phyloP scores from a whole-genome alignment of 257 asterid species.

The Lycium barbarum region DNA sequence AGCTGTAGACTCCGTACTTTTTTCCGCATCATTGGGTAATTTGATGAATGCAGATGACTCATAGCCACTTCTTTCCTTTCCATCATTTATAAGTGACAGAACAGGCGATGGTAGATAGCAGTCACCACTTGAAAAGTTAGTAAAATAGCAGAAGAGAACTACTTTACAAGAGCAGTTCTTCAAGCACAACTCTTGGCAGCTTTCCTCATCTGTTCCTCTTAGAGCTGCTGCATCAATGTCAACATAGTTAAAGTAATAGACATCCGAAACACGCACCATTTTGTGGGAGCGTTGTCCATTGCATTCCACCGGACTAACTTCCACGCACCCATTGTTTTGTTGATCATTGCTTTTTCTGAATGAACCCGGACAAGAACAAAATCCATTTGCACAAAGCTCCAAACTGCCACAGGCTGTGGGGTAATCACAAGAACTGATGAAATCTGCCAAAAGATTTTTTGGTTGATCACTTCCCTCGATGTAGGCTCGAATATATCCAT shows the following conservation, averaged over 20 bases:
- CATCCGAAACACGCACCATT: conserved; percentile 41
- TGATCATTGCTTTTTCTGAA: conserved; percentile 36
- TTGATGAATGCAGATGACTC: conserved; percentile 36
- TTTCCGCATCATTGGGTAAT: conserved; percentile 29
- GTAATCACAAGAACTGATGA: conserved; percentile 38
- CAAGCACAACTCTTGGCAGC: conserved; percentile 49
- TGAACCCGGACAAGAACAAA: conserved; percentile 49
- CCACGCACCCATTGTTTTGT: conserved; percentile 53
- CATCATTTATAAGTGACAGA: conserved; percentile 45
- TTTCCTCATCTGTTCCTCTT: conserved; percentile 23
- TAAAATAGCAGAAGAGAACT: conserved; percentile 43
- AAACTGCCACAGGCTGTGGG: conserved; percentile 53
- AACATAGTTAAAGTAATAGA: conserved; percentile 40
- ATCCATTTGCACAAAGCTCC: conserved; percentile 48
- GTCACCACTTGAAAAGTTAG: conserved; percentile 34
- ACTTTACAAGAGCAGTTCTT: conserved; percentile 54
- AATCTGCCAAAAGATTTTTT: conserved; percentile 36
- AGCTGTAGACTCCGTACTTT: not conserved
- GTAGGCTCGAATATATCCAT: conserved; percentile 50
- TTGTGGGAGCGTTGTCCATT: conserved; percentile 37
- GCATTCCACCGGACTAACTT: conserved; percentile 39
- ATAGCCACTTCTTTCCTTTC: conserved; percentile 32
- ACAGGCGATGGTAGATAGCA: conserved; percentile 50
- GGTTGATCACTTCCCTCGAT: conserved; percentile 37
- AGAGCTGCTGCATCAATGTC: conserved; percentile 29